Evolutionary conservation across 2,329 filamentous ascomycete genomes (phyloP).

Genomic region (Calonectria naviculata): DNA sequence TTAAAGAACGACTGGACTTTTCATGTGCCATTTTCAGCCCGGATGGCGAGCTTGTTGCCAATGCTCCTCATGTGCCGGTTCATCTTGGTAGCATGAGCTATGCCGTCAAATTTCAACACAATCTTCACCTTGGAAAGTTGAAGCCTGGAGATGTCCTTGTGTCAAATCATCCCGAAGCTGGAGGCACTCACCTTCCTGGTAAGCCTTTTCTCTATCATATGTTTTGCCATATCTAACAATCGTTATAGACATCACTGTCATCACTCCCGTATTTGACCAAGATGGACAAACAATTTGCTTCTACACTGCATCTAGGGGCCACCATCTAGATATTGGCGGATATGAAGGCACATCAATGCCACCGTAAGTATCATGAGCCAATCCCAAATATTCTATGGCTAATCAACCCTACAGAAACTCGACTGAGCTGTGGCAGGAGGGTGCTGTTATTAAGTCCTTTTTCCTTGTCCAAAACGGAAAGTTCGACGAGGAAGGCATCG

Average conservation of each 20-base stretch:
- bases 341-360: slow-evolving; percentile 29
- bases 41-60: slow-evolving; percentile 77
- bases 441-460: slow-evolving; percentile 61
- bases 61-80: slow-evolving; percentile 80
- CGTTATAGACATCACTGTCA: slow-evolving; percentile 20
- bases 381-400: neutral
- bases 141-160: slow-evolving; percentile 81
- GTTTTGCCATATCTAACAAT: neutral
- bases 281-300: slow-evolving; percentile 23
- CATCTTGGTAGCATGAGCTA: slow-evolving; percentile 84
- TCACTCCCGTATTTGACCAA: slow-evolving; percentile 28
- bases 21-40: slow-evolving; percentile 81
- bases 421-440: slow-evolving; percentile 66
- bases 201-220: neutral
- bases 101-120: slow-evolving; percentile 74
- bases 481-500: slow-evolving; percentile 58
- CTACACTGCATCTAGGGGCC: slow-evolving; percentile 28
- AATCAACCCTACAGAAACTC: slow-evolving; percentile 53
- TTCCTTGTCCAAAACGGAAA: slow-evolving; percentile 33
- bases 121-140: slow-evolving; percentile 74
- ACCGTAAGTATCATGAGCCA: slow-evolving; percentile 45
- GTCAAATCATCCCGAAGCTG: slow-evolving; percentile 60
- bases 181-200: slow-evolving; percentile 17
- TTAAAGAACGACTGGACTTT: slow-evolving; percentile 84
- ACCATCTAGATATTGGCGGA: slow-evolving; percentile 30